Conservation (phyloP, 2,329 filamentous ascomycete genomes). For the Colletotrichum trifolii region DNA sequence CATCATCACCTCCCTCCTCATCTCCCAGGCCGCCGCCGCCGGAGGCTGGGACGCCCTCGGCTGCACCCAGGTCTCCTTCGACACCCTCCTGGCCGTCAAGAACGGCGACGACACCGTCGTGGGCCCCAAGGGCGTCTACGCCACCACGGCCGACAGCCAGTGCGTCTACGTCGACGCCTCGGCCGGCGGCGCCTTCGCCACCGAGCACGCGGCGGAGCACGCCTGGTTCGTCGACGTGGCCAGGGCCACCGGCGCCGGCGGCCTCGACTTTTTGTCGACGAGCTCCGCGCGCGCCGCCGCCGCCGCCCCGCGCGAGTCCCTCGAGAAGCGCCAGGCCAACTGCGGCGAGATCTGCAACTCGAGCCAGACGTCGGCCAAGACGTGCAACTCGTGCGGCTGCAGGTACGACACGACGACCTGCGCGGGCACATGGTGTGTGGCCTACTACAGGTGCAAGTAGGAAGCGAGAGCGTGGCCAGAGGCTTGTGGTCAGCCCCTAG, state of each 20-base stretch:
- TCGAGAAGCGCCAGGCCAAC: background rate
- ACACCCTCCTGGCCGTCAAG: conserved; percentile 1
- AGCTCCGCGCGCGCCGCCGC: background rate
- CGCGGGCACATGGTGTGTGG: background rate
- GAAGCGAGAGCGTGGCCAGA: too few relatives aligned
- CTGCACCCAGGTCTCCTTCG: background rate
- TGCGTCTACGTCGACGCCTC: conserved; percentile 8
- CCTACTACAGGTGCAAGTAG: conserved; percentile 4
- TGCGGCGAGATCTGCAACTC: conserved; percentile 1
- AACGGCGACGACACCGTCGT: background rate
- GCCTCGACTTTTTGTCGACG: background rate
- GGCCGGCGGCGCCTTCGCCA: background rate
- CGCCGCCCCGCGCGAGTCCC: background rate
- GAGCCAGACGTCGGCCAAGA: background rate
- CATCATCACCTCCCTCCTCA: background rate
- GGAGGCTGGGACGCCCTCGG: background rate
- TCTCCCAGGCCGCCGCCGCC: background rate
- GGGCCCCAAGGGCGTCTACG: conserved; percentile 1
- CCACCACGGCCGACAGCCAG: conserved; percentile 1
- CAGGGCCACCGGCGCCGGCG: background rate
- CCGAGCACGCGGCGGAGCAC: background rate
- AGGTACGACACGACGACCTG: background rate
- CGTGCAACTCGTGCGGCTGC: background rate
- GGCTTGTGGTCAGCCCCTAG: too few relatives aligned
- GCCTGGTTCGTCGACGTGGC: background rate